phyloP scores from a whole-genome alignment of 257 asterid species.

The Ajuga chamaepitys region DNA sequence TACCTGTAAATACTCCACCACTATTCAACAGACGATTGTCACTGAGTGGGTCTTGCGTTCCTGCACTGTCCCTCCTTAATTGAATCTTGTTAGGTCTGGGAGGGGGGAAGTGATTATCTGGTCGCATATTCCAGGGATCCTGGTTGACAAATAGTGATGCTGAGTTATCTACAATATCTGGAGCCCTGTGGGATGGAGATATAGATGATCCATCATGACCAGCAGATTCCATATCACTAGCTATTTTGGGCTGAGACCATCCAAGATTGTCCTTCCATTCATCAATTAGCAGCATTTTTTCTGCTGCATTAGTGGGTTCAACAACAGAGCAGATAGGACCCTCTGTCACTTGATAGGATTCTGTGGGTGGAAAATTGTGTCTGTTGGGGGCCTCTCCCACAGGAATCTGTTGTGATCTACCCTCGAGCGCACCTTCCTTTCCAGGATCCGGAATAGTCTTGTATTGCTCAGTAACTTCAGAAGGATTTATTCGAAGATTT shows the following conservation, averaged over 20 bases:
- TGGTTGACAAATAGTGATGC: slow-evolving; percentile 60
- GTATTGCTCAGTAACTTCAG: slow-evolving; percentile 45
- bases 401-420: slow-evolving; percentile 25
- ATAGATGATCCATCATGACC: slow-evolving; percentile 28
- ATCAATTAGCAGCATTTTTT: slow-evolving; percentile 25
- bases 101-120: slow-evolving; percentile 67
- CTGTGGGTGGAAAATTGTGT: slow-evolving; percentile 28
- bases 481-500: slow-evolving; percentile 50
- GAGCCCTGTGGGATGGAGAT: slow-evolving; percentile 39
- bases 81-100: slow-evolving; percentile 70
- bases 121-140: slow-evolving; percentile 75
- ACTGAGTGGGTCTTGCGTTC: slow-evolving; percentile 32
- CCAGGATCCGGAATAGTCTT: slow-evolving; percentile 27
- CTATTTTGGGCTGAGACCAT: slow-evolving; percentile 35
- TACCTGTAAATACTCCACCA: slow-evolving; percentile 27
- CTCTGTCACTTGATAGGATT: slow-evolving; percentile 34
- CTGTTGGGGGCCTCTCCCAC: slow-evolving; percentile 21
- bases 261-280: slow-evolving; percentile 43
- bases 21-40: slow-evolving; percentile 25
- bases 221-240: slow-evolving; percentile 35
- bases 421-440: slow-evolving; percentile 28
- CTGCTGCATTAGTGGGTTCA: slow-evolving; percentile 31
- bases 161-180: slow-evolving; percentile 44
- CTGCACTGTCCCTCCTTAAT: slow-evolving; percentile 48
- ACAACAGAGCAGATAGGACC: slow-evolving; percentile 31